phyloP scores from a whole-genome alignment of 805 yeast genomes.

The Sugiyamaella marilandica region DNA sequence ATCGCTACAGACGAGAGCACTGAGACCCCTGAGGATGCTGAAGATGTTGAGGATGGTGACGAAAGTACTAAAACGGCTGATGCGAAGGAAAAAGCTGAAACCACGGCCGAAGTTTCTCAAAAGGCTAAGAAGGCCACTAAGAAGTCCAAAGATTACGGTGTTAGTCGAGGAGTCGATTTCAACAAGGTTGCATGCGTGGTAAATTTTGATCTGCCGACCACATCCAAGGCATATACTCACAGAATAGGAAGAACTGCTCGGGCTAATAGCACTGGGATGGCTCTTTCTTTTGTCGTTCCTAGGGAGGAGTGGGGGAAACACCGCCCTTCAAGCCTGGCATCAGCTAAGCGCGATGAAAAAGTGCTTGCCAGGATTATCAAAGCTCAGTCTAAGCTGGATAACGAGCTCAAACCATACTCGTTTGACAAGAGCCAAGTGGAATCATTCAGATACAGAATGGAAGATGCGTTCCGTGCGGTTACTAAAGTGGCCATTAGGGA shows the following conservation, averaged over 20 bases:
- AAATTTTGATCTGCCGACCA: conserved; percentile 88
- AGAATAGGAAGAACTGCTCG: conserved; percentile 97
- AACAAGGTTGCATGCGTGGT: conserved; percentile 93
- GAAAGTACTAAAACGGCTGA: conserved; percentile 23
- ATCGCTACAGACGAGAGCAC: conserved; percentile 93
- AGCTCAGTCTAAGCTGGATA: conserved; percentile 54
- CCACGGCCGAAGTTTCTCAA: conserved; percentile 12
- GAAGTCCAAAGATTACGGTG: conserved; percentile 80
- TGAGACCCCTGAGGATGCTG: conserved; percentile 48
- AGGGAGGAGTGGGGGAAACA: conserved; percentile 82
- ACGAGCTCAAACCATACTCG: conserved; percentile 59
- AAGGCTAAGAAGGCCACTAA: conserved; percentile 27
- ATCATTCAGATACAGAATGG: conserved; percentile 92
- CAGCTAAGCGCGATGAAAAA: conserved; percentile 82
- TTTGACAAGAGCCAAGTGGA: conserved; percentile 91
- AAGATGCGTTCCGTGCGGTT: conserved; percentile 94
- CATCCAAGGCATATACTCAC: conserved; percentile 85
- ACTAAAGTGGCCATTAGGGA: conserved; percentile 86
- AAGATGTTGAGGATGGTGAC: conserved; percentile 25
- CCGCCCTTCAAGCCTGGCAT: conserved; percentile 64
- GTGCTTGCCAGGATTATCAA: conserved; percentile 68
- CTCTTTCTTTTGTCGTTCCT: conserved; percentile 87
- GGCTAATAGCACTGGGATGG: conserved; percentile 93
- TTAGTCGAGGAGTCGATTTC: conserved; percentile 95
- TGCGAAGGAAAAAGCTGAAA: conserved; percentile 8